Evolutionary conservation across 306 rosid species (phyloP).

Genomic region (Cercis canadensis): DNA sequence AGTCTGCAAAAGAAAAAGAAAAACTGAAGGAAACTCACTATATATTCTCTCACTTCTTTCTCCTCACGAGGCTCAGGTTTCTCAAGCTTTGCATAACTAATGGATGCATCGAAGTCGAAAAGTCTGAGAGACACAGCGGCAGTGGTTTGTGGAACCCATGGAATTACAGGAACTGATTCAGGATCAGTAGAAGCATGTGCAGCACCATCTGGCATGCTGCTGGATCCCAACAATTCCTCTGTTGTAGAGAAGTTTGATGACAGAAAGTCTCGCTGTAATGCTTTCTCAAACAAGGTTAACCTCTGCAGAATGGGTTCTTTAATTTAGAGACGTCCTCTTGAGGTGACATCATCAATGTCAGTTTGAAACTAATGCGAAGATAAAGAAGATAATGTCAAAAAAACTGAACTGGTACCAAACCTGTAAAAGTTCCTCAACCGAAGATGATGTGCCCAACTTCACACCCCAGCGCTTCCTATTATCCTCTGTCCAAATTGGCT

Average conservation of each 20-base stretch:
- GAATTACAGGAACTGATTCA: slow-evolving; percentile 68
- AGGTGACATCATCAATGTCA: neutral
- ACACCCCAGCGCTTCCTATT: slow-evolving; percentile 72
- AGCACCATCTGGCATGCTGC: slow-evolving; percentile 47
- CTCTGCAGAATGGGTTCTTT: slow-evolving; percentile 55
- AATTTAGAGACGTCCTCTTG: slow-evolving; percentile 27
- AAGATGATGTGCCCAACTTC: slow-evolving; percentile 68
- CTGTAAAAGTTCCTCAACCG: slow-evolving; percentile 82
- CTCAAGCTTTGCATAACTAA: slow-evolving; percentile 57
- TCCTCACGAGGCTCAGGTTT: slow-evolving; percentile 60
- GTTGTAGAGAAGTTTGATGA: slow-evolving; percentile 74
- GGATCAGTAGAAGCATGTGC: slow-evolving; percentile 47
- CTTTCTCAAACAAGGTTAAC: slow-evolving; percentile 74
- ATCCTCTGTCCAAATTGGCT: slow-evolving; percentile 74
- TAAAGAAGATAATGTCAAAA: slow-evolving; percentile 16
- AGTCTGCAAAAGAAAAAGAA: neutral
- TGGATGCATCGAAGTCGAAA: slow-evolving; percentile 80
- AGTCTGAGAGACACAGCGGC: slow-evolving; percentile 90
- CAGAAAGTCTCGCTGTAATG: slow-evolving; percentile 70
- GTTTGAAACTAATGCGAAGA: slow-evolving; percentile 19
- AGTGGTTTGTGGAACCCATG: slow-evolving; percentile 90
- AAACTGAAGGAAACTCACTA: slow-evolving; percentile 51
- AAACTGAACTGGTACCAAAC: slow-evolving; percentile 45
- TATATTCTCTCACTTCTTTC: slow-evolving; percentile 55
- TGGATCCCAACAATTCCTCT: slow-evolving; percentile 66